phyloP scores from a whole-genome alignment of 352 stramenopile genomes.

The Bremia lactucae region DNA sequence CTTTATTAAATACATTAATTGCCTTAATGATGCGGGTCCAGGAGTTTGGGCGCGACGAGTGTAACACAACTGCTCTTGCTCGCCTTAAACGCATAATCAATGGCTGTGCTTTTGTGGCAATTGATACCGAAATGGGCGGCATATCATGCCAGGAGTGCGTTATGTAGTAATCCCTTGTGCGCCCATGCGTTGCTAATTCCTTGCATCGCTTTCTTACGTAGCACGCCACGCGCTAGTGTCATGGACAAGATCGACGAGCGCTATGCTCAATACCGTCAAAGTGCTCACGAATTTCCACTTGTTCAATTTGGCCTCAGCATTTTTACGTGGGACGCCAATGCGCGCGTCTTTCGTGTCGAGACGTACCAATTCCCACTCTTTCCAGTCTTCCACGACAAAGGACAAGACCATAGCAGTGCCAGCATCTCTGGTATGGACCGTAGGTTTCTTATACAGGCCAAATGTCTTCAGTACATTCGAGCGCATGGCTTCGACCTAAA shows the following conservation, averaged over 20 bases:
- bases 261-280: slow-evolving; percentile 47
- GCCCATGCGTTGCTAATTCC: not conserved
- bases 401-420: not conserved
- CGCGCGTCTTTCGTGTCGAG: slow-evolving; percentile 36
- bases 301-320: slow-evolving; percentile 68
- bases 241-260: slow-evolving; percentile 66
- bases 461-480: slow-evolving; percentile 68
- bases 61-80: slow-evolving; percentile 17
- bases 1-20: no score
- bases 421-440: slow-evolving; percentile 28
- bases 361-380: slow-evolving; percentile 75
- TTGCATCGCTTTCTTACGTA: slow-evolving; percentile 5
- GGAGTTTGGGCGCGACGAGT: slow-evolving; percentile 21
- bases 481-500: slow-evolving; percentile 75
- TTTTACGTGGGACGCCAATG: slow-evolving; percentile 43
- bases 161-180: not conserved
- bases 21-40: slow-evolving; percentile 25
- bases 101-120: slow-evolving; percentile 49
- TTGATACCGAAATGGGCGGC: slow-evolving; percentile 71
- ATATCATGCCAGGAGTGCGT: slow-evolving; percentile 59
- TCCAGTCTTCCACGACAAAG: slow-evolving; percentile 32
- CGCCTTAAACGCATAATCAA: slow-evolving; percentile 23
- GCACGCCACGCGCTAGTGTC: slow-evolving; percentile 35
- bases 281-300: slow-evolving; percentile 47
- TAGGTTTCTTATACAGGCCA: slow-evolving; percentile 56